Conservation (phyloP, 2,329 filamentous ascomycete genomes). For the Penicillium sp. region DNA sequence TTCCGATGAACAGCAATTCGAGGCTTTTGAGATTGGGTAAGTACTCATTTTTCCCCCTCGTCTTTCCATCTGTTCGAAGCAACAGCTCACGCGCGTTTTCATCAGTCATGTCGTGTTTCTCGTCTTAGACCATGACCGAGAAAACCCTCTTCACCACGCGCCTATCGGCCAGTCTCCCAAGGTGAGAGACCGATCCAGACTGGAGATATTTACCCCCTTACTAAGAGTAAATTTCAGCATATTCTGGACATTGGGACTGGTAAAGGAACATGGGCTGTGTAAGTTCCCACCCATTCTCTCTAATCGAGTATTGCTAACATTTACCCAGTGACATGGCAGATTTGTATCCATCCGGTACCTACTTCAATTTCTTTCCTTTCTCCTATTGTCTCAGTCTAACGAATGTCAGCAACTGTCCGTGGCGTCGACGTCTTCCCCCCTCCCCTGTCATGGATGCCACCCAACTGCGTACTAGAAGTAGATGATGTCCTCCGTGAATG, state of each 20-base stretch:
- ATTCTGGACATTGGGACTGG: conserved; percentile 21
- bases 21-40: conserved; percentile 21
- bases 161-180: conserved; percentile 14
- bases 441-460: conserved; percentile 22
- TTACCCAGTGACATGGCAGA: conserved; percentile 9
- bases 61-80: not conserved
- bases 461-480: conserved; percentile 29
- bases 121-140: conserved; percentile 14
- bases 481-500: conserved; percentile 24
- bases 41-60: not conserved
- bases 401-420: conserved; percentile 10
- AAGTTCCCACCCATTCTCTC: not conserved
- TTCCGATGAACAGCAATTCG: conserved; percentile 21
- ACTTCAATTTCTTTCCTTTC: not conserved
- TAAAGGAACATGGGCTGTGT: conserved; percentile 20
- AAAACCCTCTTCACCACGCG: conserved; percentile 16
- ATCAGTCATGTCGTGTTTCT: conserved; percentile 17
- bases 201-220: not conserved
- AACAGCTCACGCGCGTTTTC: not conserved
- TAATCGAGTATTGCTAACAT: not conserved
- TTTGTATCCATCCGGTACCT: conserved; percentile 3
- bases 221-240: conserved; percentile 4
- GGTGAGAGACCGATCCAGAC: not conserved
- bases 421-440: conserved; percentile 26
- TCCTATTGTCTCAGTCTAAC: not conserved